A percentile compares a stretch with the other conserved stretches of the same genome.
Conservation (phyloP, 129 eudicot species). For the Chrysanthemum seticuspe region DNA sequence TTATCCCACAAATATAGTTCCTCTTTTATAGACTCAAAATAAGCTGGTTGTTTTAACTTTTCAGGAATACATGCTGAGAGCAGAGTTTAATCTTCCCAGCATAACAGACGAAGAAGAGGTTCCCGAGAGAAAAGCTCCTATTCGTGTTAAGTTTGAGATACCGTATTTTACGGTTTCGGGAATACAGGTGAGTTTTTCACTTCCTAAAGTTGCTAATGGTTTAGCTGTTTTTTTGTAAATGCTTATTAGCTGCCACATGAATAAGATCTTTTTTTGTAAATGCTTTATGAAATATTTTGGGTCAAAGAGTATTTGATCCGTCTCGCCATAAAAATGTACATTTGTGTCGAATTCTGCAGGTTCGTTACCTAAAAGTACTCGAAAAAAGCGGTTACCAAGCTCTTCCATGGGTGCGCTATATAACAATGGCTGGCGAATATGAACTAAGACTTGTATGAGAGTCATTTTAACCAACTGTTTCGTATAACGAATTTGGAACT, state of each 20-base stretch:
- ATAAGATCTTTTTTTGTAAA: no score
- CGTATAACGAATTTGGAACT: conserved; percentile 13
- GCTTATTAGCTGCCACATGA: no score
- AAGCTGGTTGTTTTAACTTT: conserved; percentile 3
- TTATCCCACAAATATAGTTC: background rate
- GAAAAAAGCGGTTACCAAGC: conserved; percentile 94
- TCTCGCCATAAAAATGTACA: no score
- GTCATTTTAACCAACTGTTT: conserved; percentile 1
- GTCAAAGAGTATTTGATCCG: no score
- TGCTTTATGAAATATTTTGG: no score
- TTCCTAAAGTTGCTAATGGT: no score
- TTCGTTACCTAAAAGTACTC: conserved; percentile 78
- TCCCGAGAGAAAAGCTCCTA: conserved; percentile 80
- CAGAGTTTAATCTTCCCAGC: conserved; percentile 81
- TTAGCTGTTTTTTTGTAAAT: no score
- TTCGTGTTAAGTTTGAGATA: conserved; percentile 81
- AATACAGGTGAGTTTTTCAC: conserved; percentile 52
- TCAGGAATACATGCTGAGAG: conserved; percentile 91
- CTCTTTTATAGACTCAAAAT: background rate
- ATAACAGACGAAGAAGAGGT: conserved; percentile 61
- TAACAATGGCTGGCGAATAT: conserved; percentile 91
- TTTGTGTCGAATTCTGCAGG: conserved; percentile 36
- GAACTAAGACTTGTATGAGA: conserved; percentile 63
- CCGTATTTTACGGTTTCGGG: conserved; percentile 89
- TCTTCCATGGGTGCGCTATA: conserved; percentile 91